Evolutionary conservation across 176 grass and related monocot genomes (phyloP).

Genomic region (Guadua angustifolia): DNA sequence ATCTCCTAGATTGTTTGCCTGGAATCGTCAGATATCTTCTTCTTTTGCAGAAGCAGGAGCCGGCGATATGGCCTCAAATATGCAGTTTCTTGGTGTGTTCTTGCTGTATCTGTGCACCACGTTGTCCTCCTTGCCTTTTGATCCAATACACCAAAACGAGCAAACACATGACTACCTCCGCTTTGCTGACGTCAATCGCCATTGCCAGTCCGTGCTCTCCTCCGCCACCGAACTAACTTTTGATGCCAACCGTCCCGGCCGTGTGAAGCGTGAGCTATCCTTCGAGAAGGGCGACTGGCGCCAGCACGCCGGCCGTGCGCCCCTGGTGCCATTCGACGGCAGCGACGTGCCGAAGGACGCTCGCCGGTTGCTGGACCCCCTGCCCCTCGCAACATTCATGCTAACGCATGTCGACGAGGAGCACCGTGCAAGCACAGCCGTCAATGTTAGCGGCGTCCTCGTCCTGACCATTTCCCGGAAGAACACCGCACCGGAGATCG

Average conservation of each 20-base stretch:
- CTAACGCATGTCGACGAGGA: slow-evolving; percentile 43
- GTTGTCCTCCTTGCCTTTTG: background rate
- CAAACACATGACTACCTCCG: slow-evolving; percentile 13
- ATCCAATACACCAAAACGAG: background rate
- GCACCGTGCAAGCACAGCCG: slow-evolving; percentile 1
- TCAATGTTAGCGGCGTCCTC: slow-evolving; percentile 61
- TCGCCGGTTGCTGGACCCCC: slow-evolving; percentile 8
- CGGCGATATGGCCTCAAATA: background rate
- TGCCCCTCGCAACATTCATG: slow-evolving; percentile 43
- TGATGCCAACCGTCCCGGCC: background rate
- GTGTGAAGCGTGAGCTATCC: background rate
- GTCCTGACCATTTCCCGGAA: slow-evolving; percentile 34
- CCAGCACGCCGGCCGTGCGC: slow-evolving; percentile 2
- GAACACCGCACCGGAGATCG: slow-evolving; percentile 25
- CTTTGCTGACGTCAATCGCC: background rate
- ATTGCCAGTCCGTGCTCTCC: slow-evolving; percentile 22
- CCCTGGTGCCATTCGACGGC: background rate
- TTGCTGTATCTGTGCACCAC: background rate
- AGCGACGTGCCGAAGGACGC: background rate
- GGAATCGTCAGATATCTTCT: background rate
- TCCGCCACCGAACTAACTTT: background rate
- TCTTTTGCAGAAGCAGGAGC: slow-evolving; percentile 12
- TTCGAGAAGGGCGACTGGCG: slow-evolving; percentile 26
- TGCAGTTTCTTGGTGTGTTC: background rate
- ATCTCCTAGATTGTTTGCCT: background rate